These are phyloP conservation scores for Dalbergia cochinchinensis DNA, from an alignment of 306 rosid species.

Conservation along the genomic window DNA sequence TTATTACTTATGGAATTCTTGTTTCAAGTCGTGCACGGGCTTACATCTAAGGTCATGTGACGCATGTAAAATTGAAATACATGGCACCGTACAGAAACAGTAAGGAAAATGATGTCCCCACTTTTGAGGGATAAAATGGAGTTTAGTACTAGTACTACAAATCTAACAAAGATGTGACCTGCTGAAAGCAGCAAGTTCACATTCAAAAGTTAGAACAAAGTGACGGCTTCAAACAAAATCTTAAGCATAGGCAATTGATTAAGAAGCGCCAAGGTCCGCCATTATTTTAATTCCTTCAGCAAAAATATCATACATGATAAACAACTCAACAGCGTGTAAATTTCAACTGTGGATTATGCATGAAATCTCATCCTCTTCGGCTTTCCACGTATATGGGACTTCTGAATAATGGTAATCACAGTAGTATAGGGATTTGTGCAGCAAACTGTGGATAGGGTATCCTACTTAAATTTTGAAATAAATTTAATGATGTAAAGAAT, in stretches of 20 bases:
- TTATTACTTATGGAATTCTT: background rate
- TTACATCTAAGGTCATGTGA: background rate
- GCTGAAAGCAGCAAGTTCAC: background rate
- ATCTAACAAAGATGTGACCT: background rate
- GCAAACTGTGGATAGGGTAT: background rate
- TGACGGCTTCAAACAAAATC: background rate
- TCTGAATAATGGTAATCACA: background rate
- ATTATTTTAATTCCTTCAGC: background rate
- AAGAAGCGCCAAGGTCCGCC: background rate
- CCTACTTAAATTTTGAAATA: background rate
- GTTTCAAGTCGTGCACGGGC: background rate
- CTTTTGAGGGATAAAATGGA: background rate
- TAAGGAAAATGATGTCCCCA: slow-evolving; percentile 1
- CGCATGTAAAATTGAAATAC: background rate
- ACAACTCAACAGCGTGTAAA: background rate
- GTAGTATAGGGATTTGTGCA: background rate
- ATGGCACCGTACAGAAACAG: background rate
- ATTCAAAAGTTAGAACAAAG: background rate
- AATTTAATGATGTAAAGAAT: too few species aligned
- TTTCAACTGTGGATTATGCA: background rate
- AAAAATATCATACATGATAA: background rate
- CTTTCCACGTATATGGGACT: background rate
- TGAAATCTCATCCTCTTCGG: background rate
- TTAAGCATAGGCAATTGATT: background rate
- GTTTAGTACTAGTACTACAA: background rate